These are phyloP conservation scores for Bryoglossum gracile DNA, from an alignment of 495 filamentous ascomycete species.

Conservation along the genomic window DNA sequence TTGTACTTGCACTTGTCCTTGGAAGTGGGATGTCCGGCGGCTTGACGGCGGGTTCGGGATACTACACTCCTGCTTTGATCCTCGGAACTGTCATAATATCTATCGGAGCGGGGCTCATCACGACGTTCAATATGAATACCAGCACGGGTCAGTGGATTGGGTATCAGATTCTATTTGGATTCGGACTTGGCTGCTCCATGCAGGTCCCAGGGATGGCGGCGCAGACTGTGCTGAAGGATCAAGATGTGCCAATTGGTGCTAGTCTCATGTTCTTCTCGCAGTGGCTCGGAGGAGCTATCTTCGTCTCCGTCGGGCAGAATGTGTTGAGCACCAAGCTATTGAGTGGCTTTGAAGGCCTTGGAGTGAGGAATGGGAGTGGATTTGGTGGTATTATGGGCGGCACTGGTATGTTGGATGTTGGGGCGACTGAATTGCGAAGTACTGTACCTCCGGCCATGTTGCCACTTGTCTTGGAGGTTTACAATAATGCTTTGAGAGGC, in stretches of 20 bases:
- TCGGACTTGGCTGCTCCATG: slow-evolving; percentile 61
- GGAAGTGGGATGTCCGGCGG: background rate
- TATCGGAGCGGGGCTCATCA: slow-evolving; percentile 47
- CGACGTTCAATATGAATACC: slow-evolving; percentile 47
- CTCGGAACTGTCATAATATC: background rate
- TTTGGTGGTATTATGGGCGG: background rate
- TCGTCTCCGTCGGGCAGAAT: slow-evolving; percentile 52
- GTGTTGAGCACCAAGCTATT: slow-evolving; percentile 48
- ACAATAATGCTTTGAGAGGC: background rate
- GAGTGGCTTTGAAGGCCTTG: background rate
- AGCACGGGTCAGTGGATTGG: slow-evolving; percentile 52
- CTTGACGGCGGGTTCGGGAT: background rate
- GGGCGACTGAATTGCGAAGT: background rate
- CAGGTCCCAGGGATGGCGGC: slow-evolving; percentile 56
- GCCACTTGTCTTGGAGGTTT: background rate
- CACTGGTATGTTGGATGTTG: background rate
- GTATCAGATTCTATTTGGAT: slow-evolving; percentile 57
- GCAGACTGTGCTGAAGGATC: slow-evolving; percentile 39
- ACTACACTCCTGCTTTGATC: background rate
- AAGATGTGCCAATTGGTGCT: slow-evolving; percentile 51
- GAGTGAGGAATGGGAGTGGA: too few species aligned
- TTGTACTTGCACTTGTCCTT: background rate
- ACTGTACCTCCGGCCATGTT: background rate
- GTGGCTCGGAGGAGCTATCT: slow-evolving; percentile 53
- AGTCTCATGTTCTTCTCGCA: slow-evolving; percentile 54